phyloP scores from a whole-genome alignment of 106 monocot genomes.

The Dendrobium officinale region DNA sequence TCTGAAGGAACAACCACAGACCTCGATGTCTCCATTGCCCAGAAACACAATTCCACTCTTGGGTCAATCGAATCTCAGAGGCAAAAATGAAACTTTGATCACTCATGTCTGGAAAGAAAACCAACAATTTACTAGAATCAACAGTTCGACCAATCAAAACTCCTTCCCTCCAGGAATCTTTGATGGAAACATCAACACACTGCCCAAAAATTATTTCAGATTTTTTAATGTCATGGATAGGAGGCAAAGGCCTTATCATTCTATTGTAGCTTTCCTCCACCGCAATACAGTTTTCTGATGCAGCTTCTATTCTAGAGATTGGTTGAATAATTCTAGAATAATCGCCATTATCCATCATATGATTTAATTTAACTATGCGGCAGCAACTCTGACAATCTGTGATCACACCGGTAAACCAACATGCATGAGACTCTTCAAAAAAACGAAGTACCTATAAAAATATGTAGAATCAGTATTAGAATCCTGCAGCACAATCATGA shows the following conservation, averaged over 20 bases:
- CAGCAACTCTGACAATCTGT: not conserved
- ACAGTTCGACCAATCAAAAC: not conserved
- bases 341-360: not conserved
- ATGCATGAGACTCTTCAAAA: not conserved
- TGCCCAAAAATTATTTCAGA: not conserved
- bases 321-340: not conserved
- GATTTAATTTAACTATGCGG: not conserved
- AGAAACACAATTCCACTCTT: not conserved
- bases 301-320: not conserved
- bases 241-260: not conserved
- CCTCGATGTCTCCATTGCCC: not conserved
- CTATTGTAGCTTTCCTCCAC: not conserved
- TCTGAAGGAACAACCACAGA: not conserved
- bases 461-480: not conserved
- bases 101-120: not conserved
- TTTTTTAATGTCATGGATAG: not conserved
- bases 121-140: not conserved
- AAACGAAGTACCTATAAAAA: not conserved
- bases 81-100: not conserved
- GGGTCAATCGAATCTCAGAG: not conserved
- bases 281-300: not conserved
- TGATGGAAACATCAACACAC: not conserved
- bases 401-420: not conserved
- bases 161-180: slow-evolving; percentile 1
- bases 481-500: not conserved